Evolutionary conservation across 768 basidiomycete species (phyloP).

Genomic region (Suillus weaverae): DNA sequence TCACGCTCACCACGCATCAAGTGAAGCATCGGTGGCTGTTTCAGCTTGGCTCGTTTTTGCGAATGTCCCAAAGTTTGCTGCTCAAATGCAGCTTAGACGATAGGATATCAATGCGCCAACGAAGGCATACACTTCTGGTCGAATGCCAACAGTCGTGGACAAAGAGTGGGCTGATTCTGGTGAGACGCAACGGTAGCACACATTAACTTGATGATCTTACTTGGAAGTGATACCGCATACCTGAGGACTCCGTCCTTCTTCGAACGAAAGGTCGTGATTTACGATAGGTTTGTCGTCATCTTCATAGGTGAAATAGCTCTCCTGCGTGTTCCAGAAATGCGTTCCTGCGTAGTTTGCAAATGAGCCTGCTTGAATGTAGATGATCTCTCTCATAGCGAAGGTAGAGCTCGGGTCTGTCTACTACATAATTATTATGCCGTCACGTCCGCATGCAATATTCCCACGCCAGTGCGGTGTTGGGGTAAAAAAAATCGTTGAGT

Average conservation of each 20-base stretch:
- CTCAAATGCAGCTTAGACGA: conserved; percentile 10
- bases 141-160: conserved; percentile 65
- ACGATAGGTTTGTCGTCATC: conserved; percentile 44
- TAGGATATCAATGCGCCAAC: conserved; percentile 4
- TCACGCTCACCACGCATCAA: conserved; percentile 20
- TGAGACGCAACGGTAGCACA: not conserved
- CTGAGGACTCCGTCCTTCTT: conserved; percentile 52
- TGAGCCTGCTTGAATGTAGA: conserved; percentile 74
- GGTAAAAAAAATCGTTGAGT: too few species aligned
- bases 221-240: conserved; percentile 35
- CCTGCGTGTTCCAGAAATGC: conserved; percentile 84
- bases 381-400: conserved; percentile 67
- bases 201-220: not conserved
- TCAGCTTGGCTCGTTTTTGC: conserved; percentile 26
- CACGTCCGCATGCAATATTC: too few species aligned
- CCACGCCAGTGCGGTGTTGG: too few species aligned
- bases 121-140: conserved; percentile 58
- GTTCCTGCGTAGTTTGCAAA: conserved; percentile 69
- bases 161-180: conserved; percentile 42
- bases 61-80: conserved; percentile 70
- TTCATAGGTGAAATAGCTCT: conserved; percentile 59
- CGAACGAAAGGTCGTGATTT: conserved; percentile 62
- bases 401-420: too few species aligned
- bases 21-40: conserved; percentile 35
- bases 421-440: too few species aligned